Conservation (phyloP, 2,329 filamentous ascomycete genomes). For the Xylaria sp. region DNA sequence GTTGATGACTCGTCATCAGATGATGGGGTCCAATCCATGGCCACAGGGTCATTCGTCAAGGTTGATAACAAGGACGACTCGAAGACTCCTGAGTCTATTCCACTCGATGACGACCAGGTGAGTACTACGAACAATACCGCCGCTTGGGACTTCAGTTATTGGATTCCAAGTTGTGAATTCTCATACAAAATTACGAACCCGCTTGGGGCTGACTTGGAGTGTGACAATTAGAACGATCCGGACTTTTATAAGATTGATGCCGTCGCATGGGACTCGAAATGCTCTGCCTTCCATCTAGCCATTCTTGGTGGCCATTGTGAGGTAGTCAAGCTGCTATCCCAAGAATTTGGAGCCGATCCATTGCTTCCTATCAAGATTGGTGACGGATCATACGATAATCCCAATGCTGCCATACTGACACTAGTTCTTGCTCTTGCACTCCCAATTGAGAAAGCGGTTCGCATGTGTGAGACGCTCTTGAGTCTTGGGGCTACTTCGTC, state of each 20-base stretch:
- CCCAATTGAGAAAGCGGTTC: conserved; percentile 64
- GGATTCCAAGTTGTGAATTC: background rate
- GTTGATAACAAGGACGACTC: conserved; percentile 55
- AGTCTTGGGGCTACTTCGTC: conserved; percentile 73
- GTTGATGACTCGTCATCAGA: conserved; percentile 56
- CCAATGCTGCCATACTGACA: conserved; percentile 68
- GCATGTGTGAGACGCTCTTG: conserved; percentile 69
- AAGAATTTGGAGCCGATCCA: conserved; percentile 77
- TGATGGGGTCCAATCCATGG: conserved; percentile 57
- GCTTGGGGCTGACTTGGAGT: conserved; percentile 3
- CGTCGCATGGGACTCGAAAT: conserved; percentile 78
- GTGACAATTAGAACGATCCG: conserved; percentile 57
- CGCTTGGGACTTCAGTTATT: background rate
- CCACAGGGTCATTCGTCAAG: conserved; percentile 78
- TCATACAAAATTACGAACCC: background rate
- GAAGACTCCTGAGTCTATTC: conserved; percentile 49
- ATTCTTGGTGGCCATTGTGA: conserved; percentile 74
- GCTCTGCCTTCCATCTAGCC: conserved; percentile 78
- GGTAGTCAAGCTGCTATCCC: conserved; percentile 71
- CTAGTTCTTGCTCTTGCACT: conserved; percentile 71
- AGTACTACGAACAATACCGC: background rate
- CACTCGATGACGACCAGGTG: conserved; percentile 58
- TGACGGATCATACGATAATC: conserved; percentile 51
- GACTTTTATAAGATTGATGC: conserved; percentile 82
- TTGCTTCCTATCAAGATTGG: conserved; percentile 75